phyloP scores from a whole-genome alignment of 768 basidiomycete genomes.

The Leccinum disarticulatum region DNA sequence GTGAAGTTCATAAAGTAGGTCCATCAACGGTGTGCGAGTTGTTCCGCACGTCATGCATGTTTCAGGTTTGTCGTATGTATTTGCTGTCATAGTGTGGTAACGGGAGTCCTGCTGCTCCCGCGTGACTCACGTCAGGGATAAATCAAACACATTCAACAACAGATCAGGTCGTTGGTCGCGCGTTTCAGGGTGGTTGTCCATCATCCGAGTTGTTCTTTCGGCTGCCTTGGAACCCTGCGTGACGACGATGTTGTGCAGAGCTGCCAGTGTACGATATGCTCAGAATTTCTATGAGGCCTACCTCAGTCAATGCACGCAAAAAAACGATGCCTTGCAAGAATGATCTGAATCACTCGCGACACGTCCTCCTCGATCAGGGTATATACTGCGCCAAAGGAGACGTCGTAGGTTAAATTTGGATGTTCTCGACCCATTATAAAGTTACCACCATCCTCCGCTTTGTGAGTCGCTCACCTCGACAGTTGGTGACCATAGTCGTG shows the following conservation, averaged over 20 bases:
- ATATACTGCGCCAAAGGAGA: no score
- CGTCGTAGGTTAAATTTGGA: no score
- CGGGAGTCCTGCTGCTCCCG: background rate
- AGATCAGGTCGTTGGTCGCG: conserved; percentile 73
- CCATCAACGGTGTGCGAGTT: conserved; percentile 30
- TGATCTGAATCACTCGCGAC: no score
- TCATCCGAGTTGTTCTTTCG: no score
- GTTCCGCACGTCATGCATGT: conserved; percentile 81
- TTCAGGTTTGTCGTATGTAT: conserved; percentile 56
- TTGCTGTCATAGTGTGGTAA: background rate
- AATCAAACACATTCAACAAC: conserved; percentile 62
- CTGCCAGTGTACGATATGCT: conserved; percentile 34
- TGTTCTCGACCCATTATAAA: no score
- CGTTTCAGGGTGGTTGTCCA: conserved; percentile 50
- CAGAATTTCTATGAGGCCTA: conserved; percentile 61
- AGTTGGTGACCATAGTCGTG: background rate
- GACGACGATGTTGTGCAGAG: conserved; percentile 31
- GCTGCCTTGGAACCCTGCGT: no score
- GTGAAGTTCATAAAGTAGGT: no score
- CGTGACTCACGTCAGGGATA: conserved; percentile 55
- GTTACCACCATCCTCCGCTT: background rate
- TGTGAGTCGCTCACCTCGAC: background rate
- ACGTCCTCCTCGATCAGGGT: no score
- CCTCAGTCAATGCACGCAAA: conserved; percentile 45
- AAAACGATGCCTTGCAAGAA: no score